These are phyloP conservation scores for Pichia cabralensis DNA, from an alignment of 805 yeast species.

Conservation along the genomic window DNA sequence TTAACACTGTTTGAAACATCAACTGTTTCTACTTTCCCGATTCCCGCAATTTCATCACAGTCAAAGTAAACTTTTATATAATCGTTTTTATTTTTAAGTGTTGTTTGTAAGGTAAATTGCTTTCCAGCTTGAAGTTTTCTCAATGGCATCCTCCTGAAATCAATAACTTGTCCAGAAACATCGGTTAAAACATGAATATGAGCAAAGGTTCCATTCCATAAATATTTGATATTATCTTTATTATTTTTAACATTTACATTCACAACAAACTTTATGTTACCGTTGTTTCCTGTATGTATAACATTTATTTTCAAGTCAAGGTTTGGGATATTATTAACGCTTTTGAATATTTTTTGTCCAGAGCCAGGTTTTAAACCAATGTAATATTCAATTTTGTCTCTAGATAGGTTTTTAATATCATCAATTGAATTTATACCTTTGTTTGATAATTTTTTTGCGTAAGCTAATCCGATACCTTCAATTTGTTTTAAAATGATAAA, in stretches of 20 bases:
- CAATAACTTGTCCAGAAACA: conserved; percentile 28
- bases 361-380: conserved; percentile 32
- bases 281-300: conserved; percentile 2
- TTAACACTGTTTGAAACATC: not conserved
- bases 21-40: conserved; percentile 9
- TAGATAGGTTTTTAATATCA: conserved; percentile 14
- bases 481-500: conserved; percentile 37
- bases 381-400: conserved; percentile 31
- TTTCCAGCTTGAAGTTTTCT: conserved; percentile 17
- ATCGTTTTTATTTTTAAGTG: conserved; percentile 14
- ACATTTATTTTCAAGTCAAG: conserved; percentile 19
- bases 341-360: conserved; percentile 29
- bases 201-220: conserved; percentile 10
- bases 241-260: conserved; percentile 22
- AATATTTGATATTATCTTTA: conserved; percentile 8
- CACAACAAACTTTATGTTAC: conserved; percentile 26
- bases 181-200: conserved; percentile 10
- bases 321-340: conserved; percentile 29
- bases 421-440: conserved; percentile 30
- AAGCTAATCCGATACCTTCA: conserved; percentile 34
- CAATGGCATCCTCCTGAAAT: conserved; percentile 32
- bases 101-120: conserved; percentile 21
- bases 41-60: conserved; percentile 32
- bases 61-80: conserved; percentile 22
- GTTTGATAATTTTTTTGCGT: conserved; percentile 29